Evolutionary conservation across 805 yeast species (phyloP), one percentile per base, ranked within the genome.

Genomic region (Ogataea nitratoaversa): DNA sequence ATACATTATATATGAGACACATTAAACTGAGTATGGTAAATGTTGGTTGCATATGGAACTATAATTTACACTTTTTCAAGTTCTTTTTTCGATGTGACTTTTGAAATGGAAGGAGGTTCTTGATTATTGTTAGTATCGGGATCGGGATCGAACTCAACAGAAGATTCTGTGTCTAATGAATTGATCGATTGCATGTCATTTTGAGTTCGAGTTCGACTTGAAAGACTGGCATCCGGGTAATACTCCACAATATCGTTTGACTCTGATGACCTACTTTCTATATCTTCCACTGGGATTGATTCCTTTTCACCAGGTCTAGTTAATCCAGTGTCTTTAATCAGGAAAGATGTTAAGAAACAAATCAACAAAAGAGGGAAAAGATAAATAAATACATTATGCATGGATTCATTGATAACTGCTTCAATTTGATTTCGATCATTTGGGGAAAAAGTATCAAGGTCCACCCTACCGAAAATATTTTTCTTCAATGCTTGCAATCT

Each of bases 321-420:
- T 18, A 69, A 53, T 0, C 76, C 76, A 19, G 58, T 52, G 44
- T 70, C 74, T 33, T 52, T 59, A n/a, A 68, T 50, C 30, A 66
- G 53, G 14, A 66, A 53, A 8, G 63, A 50, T 24, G 54, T 41
- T 3, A 65, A 3, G 5, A 63, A 55, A 37, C 70, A 65, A n/a
- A 59, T 27, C 1, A 54, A 68, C 19, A 66, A 48, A 31, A 67
- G 46, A 3, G 72, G 71, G 30, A 66, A 53, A 14, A 54, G 50
- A 38, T 66, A 54, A 38, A 61, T 61, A 41, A 65, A 68, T 32
- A 60, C 61, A 24, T 56, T 52, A 27, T 48, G 54, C 5, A 68
- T 43, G 8, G 68, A 50, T 14, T 49, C 48, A 50, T 56, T 53
- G 34, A 65, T 57, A 53, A 62, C n/a, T 37, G 19, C 30, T 48